Evolutionary conservation across 148 eudicot species (phyloP).

Genomic region (Euryodendron excelsum): DNA sequence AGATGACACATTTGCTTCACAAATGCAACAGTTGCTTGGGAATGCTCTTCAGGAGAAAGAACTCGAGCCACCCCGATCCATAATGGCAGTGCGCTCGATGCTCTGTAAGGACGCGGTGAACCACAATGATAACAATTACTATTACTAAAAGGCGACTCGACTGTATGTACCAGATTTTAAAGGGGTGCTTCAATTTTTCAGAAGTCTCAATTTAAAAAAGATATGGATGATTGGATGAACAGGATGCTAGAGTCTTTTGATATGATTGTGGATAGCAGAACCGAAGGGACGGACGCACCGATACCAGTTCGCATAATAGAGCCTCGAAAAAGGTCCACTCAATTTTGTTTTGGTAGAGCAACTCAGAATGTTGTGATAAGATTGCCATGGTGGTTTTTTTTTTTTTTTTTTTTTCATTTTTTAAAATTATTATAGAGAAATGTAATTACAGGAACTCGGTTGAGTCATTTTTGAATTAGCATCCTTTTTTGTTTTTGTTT

Average conservation of each 20-base stretch:
- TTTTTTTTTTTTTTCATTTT: background rate
- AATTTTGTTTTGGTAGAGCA: conserved; percentile 9
- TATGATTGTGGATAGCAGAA: background rate
- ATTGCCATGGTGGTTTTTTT: background rate
- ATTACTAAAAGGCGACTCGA: conserved; percentile 3
- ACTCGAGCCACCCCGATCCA: conserved; percentile 64
- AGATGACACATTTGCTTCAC: conserved; percentile 67
- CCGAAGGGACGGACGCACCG: no score
- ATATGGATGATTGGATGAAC: background rate
- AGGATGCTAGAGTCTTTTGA: background rate
- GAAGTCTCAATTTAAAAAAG: background rate
- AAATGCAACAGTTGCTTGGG: conserved; percentile 54
- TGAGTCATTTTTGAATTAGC: background rate
- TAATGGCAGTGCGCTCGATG: conserved; percentile 68
- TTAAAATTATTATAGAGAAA: background rate
- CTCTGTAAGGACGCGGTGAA: conserved; percentile 53
- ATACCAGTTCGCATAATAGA: background rate
- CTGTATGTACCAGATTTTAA: background rate
- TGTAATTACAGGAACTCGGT: background rate
- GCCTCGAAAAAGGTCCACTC: background rate
- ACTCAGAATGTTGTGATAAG: conserved; percentile 9
- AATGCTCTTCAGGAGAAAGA: conserved; percentile 55
- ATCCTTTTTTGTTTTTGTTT: background rate
- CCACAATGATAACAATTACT: conserved; percentile 40
- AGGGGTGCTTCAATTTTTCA: background rate